These are phyloP conservation scores for Neoboletus magnificus DNA, from an alignment of 768 basidiomycete species.

Conservation along the genomic window DNA sequence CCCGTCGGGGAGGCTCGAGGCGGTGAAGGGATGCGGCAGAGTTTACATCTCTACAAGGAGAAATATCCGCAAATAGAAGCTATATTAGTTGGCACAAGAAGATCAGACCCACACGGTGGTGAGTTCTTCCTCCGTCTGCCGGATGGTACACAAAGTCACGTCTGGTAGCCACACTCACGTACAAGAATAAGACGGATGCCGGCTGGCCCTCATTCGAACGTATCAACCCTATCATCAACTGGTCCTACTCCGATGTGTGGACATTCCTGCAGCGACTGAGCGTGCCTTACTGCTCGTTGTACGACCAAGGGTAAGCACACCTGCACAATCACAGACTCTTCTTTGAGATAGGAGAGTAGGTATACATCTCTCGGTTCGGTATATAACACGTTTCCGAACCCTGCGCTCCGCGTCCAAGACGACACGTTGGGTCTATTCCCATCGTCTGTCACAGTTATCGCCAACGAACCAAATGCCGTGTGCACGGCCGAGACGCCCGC, in stretches of 20 bases:
- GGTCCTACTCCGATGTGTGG: conserved; percentile 92
- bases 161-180: conserved; percentile 61
- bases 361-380: conserved; percentile 97
- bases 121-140: conserved; percentile 27
- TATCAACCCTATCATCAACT: conserved; percentile 94
- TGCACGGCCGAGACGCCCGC: conserved; percentile 13
- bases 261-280: conserved; percentile 67
- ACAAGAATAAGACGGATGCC: conserved; percentile 77
- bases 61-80: conserved; percentile 66
- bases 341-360: conserved; percentile 37
- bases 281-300: conserved; percentile 85
- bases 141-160: not conserved
- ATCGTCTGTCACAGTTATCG: conserved; percentile 22
- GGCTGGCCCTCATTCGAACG: conserved; percentile 90
- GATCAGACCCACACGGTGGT: conserved; percentile 95
- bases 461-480: conserved; percentile 15
- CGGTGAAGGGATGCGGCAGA: conserved; percentile 73
- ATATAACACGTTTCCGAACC: conserved; percentile 92
- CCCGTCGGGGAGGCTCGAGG: conserved; percentile 55
- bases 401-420: conserved; percentile 53
- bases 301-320: conserved; percentile 78
- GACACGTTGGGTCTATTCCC: conserved; percentile 13
- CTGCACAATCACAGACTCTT: not conserved
- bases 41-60: conserved; percentile 69
- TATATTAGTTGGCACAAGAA: conserved; percentile 85